phyloP scores from a whole-genome alignment of 805 yeast genomes.

The Metschnikowia koreensis region DNA sequence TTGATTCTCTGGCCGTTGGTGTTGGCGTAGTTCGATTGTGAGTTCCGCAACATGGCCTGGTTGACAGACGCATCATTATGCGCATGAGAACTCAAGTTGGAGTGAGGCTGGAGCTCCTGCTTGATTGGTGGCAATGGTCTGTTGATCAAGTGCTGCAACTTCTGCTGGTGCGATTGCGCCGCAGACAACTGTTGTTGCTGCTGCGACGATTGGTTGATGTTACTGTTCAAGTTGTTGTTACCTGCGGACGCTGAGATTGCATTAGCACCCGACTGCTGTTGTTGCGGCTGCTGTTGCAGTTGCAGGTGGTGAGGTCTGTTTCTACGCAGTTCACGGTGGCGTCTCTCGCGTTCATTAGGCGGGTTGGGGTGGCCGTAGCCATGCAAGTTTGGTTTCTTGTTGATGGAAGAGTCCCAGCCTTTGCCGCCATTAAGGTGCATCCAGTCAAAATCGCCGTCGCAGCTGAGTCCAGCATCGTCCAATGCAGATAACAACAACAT shows the following conservation, averaged over 20 bases:
- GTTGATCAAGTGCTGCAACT: slow-evolving; percentile 47
- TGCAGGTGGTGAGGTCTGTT: slow-evolving; percentile 37
- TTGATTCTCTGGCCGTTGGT: slow-evolving; percentile 23
- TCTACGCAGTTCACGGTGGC: slow-evolving; percentile 47
- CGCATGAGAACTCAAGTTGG: slow-evolving; percentile 16
- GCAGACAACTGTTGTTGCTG: slow-evolving; percentile 35
- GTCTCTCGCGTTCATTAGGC: slow-evolving; percentile 45
- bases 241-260: slow-evolving; percentile 17
- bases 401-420: slow-evolving; percentile 77
- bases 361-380: slow-evolving; percentile 79
- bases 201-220: slow-evolving; percentile 19
- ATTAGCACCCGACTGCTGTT: slow-evolving; percentile 12
- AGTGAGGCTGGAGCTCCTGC: slow-evolving; percentile 33
- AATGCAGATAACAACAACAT: slow-evolving; percentile 59
- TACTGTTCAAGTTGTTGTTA: slow-evolving; percentile 23
- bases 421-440: slow-evolving; percentile 73
- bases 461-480: slow-evolving; percentile 53
- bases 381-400: slow-evolving; percentile 75
- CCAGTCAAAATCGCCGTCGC: slow-evolving; percentile 79
- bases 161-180: slow-evolving; percentile 48
- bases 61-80: slow-evolving; percentile 21
- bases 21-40: slow-evolving; percentile 24
- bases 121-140: slow-evolving; percentile 49
- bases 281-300: no score
- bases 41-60: slow-evolving; percentile 24